Base-by-base conservation (phyloP, 176 grass and related monocot genomes). In the Zea luxurians region DNA sequence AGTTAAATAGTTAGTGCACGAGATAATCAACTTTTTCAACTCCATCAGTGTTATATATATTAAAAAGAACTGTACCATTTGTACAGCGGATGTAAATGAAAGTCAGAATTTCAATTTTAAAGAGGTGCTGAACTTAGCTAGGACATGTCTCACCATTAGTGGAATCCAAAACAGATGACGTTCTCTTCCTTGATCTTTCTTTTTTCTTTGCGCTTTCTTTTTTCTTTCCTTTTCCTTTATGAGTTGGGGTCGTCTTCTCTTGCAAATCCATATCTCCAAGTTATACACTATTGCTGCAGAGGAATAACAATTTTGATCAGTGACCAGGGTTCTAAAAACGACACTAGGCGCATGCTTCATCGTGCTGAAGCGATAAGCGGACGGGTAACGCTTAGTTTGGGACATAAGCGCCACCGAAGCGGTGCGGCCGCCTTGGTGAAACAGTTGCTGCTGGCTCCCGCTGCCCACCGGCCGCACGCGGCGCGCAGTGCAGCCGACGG, bases 151-250 rank as follows among this genome's bases (percentile, higher is more conserved):
- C 85, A 91, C 86, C 89, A 66, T 61, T 64, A 61, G 78, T 74
- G 45, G 89, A 86, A 78, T 89, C 76, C 74, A 82, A 73, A 76
- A 65, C 74, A 68, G 86, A 63, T 85, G 92, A 66, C 50, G 78
- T 37, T 60, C 92, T 88, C 87, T 95, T 95, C 78, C 80, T 95
- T 61, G 37, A 4, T 52, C 54, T 67, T 21, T 68, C 64, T 27
- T 68, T 65, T 54, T 78, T 79, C 63, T 68, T 73, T 73, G 48
- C 35, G 41, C 70, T 73, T 44, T 3, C 77, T 7, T 79, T 79
- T 34, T 92, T 95, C 82, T 91, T 95, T 68, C 44, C 12, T 52
- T 64, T 92, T 74, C 70, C 77, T 69, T 71, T 84, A 78, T 55
- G 73, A 73, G 53, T 61, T 5, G 64, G 48, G 50, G 50, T 61